Evolutionary conservation across 169 alveolate species (phyloP).

Genomic region (Perkinsus olseni): DNA sequence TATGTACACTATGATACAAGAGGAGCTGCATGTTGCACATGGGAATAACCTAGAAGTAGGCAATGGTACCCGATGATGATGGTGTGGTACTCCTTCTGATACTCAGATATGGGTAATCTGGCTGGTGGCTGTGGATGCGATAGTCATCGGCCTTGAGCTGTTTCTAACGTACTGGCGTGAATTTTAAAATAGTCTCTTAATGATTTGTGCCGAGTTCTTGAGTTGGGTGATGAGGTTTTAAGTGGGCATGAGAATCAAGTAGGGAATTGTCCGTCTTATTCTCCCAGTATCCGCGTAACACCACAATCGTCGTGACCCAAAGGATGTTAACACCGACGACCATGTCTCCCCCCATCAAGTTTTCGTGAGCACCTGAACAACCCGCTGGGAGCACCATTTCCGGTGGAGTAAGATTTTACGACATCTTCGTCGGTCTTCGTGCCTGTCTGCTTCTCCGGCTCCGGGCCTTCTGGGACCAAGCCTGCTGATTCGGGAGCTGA

Average conservation of each 20-base stretch:
- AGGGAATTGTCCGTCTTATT: no score
- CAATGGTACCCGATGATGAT: not conserved
- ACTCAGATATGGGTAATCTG: not conserved
- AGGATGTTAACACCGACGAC: no score
- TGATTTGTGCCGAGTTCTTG: not conserved
- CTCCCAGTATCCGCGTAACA: no score
- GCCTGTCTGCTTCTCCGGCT: not conserved
- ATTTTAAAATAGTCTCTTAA: not conserved
- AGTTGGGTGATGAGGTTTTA: not conserved
- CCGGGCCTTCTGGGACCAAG: not conserved
- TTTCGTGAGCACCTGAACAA: not conserved
- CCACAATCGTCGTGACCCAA: no score
- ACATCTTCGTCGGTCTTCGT: not conserved
- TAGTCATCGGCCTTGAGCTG: not conserved
- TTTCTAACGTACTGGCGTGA: not conserved
- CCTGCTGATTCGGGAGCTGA: not conserved
- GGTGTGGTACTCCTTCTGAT: not conserved
- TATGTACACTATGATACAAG: not conserved
- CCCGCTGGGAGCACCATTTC: not conserved
- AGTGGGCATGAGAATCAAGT: no score
- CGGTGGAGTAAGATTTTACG: not conserved
- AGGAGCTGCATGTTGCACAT: not conserved
- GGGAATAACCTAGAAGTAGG: not conserved
- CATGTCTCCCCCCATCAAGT: no score
- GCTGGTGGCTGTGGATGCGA: not conserved